These are phyloP conservation scores for Pugionium dolabratum DNA, from an alignment of 345 rosid genomes.

Conservation along the genomic window DNA sequence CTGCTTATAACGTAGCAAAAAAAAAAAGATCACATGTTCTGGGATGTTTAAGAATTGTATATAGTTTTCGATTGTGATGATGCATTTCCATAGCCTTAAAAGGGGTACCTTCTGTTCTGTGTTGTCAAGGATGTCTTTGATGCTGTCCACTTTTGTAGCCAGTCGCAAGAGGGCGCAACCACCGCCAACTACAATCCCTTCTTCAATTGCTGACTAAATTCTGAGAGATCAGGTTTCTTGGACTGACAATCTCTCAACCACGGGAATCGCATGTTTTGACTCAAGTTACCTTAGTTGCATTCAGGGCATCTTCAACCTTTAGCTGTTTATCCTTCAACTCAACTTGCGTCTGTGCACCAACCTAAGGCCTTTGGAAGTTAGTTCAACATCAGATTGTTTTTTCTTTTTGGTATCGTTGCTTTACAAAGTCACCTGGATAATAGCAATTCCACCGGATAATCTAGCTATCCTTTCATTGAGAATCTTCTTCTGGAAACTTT, in stretches of 20 bases:
- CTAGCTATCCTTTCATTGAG: slow-evolving; percentile 84
- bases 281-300: slow-evolving; percentile 80
- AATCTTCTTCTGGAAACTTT: slow-evolving; percentile 69
- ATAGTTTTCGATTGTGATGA: slow-evolving; percentile 5
- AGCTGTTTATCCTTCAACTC: slow-evolving; percentile 92
- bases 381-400: slow-evolving; percentile 16
- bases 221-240: slow-evolving; percentile 34
- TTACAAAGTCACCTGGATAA: slow-evolving; percentile 64
- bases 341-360: slow-evolving; percentile 89
- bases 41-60: slow-evolving; percentile 6
- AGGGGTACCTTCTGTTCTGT: slow-evolving; percentile 72
- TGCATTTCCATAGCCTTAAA: not conserved
- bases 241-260: slow-evolving; percentile 23
- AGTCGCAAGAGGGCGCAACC: slow-evolving; percentile 85
- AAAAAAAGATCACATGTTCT: not conserved
- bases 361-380: slow-evolving; percentile 47
- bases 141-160: slow-evolving; percentile 61
- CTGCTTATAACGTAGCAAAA: slow-evolving; percentile 44
- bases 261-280: slow-evolving; percentile 20
- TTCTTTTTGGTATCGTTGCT: slow-evolving; percentile 12
- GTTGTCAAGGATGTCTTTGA: slow-evolving; percentile 68
- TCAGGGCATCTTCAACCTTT: slow-evolving; percentile 85
- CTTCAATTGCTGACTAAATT: slow-evolving; percentile 87
- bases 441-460: slow-evolving; percentile 80
- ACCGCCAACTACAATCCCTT: slow-evolving; percentile 93